Percentiles rank a stretch among this genome's conserved stretches.
phyloP scores from a whole-genome alignment of 345 rosid genomes.

The Litchi chinensis region DNA sequence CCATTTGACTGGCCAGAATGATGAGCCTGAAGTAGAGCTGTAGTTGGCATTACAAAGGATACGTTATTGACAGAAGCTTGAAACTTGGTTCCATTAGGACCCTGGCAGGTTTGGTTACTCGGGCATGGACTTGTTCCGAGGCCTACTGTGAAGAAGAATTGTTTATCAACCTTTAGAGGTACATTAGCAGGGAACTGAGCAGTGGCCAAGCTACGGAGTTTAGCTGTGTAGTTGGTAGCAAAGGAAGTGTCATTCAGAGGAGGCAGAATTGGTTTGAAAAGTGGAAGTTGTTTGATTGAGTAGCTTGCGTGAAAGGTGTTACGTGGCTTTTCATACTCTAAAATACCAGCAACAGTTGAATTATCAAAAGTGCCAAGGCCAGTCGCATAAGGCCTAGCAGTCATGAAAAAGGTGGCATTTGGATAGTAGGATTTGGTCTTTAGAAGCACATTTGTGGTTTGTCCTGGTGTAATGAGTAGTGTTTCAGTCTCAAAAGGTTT shows the following conservation, averaged over 20 bases:
- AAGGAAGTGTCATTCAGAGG: conserved; percentile 61
- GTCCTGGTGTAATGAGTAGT: conserved; percentile 46
- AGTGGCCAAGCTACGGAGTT: conserved; percentile 53
- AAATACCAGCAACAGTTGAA: conserved; percentile 45
- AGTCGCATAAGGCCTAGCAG: conserved; percentile 63
- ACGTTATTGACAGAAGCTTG: conserved; percentile 64
- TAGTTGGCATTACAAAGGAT: conserved; percentile 60
- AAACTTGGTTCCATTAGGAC: conserved; percentile 68
- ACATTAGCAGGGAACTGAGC: conserved; percentile 56
- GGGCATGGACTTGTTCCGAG: conserved; percentile 65
- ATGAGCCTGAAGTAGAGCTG: conserved; percentile 68
- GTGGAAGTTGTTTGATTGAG: conserved; percentile 40
- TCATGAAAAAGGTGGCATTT: conserved; percentile 55
- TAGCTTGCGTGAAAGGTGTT: conserved; percentile 25
- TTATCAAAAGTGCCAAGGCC: conserved; percentile 64
- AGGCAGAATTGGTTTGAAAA: conserved; percentile 54
- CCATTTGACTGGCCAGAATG: conserved; percentile 49
- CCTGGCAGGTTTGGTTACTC: conserved; percentile 65
- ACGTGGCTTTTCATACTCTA: conserved; percentile 37
- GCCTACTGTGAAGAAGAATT: conserved; percentile 64
- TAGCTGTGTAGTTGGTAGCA: conserved; percentile 44
- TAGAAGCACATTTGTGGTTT: conserved; percentile 45
- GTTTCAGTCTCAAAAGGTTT: conserved; percentile 45
- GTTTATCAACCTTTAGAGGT: conserved; percentile 53
- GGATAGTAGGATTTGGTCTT: conserved; percentile 41